Base-by-base conservation (phyloP, 2,329 filamentous ascomycete species). In the Ophiocordyceps unilateralis region DNA sequence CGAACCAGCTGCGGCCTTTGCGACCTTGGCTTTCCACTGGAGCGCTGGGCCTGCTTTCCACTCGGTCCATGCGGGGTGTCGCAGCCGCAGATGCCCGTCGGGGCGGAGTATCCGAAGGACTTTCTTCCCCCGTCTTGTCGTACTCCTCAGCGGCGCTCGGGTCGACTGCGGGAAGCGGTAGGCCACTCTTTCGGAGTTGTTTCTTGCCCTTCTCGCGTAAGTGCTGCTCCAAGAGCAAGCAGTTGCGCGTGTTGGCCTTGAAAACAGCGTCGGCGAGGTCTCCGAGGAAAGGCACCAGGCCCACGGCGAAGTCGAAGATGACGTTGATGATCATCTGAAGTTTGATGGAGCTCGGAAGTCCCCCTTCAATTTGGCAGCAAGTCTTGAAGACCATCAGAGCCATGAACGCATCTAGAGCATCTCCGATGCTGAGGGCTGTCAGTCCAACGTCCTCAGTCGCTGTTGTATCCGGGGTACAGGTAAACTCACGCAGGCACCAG, bases 311-410 rank as follows among this genome's bases (percentile, higher is more conserved):
- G 55, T 93, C 84, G 36, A 88, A 46, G 4, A 71, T 53, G 44
- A 95, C 74, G 61, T 94, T 93, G 55, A 87, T 61, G 49, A 87
- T 59, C 91, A 98, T 96, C 54, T 72, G 72, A 23, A 72, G 58
- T 44, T 74, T 68, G 41, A 89, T 61, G 10, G 59, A 54, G 5
- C 59, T 49, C 1, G 81, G 80, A 5, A 96, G 72, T 14, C 83
- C 84, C 41, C 83, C 84, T 42, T 93, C 81, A 40, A 93, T 69
- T 47, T 80, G 72, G 47, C 70, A 69, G 61, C 84, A 88, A 21
- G 77, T 78, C 46, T 69, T 71, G 49, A 93, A 68, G 9, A 96
- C 77, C 62, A 83, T 76, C 46, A 86, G 60, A 10, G 84, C 83
- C 55, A 95, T 69, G 41, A 84, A 65, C 9, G 75, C 67, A 55